Base-by-base conservation (phyloP, 768 basidiomycete species). In the Kwoniella sp. region DNA sequence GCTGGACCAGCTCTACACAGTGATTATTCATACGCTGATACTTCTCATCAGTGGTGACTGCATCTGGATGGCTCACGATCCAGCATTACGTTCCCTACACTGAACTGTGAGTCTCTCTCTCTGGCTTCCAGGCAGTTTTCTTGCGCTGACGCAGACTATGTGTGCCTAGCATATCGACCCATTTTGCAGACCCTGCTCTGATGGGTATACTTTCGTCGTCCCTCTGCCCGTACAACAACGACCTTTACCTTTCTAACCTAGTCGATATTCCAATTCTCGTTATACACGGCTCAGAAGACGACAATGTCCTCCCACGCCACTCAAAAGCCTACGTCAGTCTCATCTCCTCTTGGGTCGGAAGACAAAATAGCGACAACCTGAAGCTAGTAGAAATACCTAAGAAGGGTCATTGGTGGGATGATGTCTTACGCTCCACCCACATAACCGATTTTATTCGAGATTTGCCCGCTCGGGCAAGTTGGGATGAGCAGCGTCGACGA, bases 301-400 rank as follows among this genome's bases (percentile, higher is more conserved):
- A 87, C 40, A 94, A 96, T 65, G 93, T 96, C 2, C 91, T 92
- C 1, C 85, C 87, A 0, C 90, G 91, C 86, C 92, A 95, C 68
- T 86, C 87, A 1, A 84, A 92, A 22, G 87, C 88, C 74, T 81
- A 85, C 12, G 82, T 89, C 2, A 82, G 83, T 25, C 79, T 86
- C 19, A 65, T 93, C 27, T 83, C 84, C 64, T 81, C 85, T 1
- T 89, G 87, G 86, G 81, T 83, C 54, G 76, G 83, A 9, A 36
- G 59, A 8, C 37, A 66, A 8, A n/a, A 47, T 29, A 47, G 44
- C 15, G 26, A 36, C 1, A 36, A 21, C 26, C 47, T 66, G 6
- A 65, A 58, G 37, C 29, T 67, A n/a, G 29, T 68, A 1, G 74
- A 78, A 53, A 61, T 72, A 2, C 65, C 67, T 22, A 59, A 67